Base-by-base conservation (phyloP, 805 yeast species). In the Wickerhamomyces rabaulensis region DNA sequence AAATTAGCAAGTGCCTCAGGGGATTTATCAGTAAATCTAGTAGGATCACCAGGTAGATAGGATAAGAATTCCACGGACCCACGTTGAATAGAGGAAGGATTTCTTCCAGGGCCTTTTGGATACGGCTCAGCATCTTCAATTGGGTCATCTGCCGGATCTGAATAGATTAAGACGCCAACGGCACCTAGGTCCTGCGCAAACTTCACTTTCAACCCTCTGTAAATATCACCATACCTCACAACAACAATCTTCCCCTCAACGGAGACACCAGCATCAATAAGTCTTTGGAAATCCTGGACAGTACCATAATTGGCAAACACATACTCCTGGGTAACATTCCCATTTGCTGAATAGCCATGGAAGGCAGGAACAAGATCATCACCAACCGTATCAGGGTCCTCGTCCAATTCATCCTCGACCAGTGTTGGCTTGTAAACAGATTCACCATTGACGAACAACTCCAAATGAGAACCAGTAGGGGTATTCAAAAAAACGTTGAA, bases 81-180 rank as follows among this genome's bases (percentile, higher is more conserved):
- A 55, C 94, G 73, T 67, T 86, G 91, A 26, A 87, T 82, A 13
- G 85, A 68, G 7, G 84, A 77, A 33, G 91, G 91, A 59, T 86
- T 80, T 52, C 94, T 73, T 0, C 91, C 90, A 1, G 84, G 85
- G 2, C 94, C 94, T 2, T 78, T 62, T 2, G 94, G 95, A 54
- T 86, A 86, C 2, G 87, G 68, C 7, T 74, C 64, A 5, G 87
- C 89, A 48, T 81, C 76, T 33, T 71, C 72, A 21, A 71, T 74
- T 31, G 64, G 69, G 57, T 80, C 84, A 53, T 85, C 90, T 16
- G 72, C 77, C 9, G 91, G 89, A 53, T 86, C 94, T 2, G 85
- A 69, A 60, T 80, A 86, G 26, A 86, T 67, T 15, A 86, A 60
- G 4, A 79, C 90, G 29, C 83, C 94, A 44, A 68, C 62, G 29